Conservation (phyloP, 495 filamentous ascomycete genomes). For the Cercophora samala region DNA sequence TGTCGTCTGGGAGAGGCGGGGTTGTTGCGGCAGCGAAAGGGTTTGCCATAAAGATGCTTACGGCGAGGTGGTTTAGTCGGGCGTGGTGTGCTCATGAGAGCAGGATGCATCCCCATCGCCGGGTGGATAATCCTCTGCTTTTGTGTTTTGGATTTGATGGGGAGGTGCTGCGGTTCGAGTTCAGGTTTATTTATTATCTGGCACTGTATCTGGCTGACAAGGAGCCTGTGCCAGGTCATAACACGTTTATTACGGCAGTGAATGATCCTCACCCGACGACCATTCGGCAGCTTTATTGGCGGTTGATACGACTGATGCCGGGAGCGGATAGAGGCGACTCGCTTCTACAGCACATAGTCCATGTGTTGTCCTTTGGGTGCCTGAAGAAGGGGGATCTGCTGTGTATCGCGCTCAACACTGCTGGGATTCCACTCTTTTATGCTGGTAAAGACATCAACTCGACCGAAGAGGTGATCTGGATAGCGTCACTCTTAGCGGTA, state of each 20-base stretch:
- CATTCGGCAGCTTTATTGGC: conserved; percentile 16
- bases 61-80: conserved; percentile 24
- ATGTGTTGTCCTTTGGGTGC: conserved; percentile 21
- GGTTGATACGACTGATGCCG: conserved; percentile 20
- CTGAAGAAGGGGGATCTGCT: conserved; percentile 24
- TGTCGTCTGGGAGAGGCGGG: not conserved
- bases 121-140: conserved; percentile 26
- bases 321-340: not conserved
- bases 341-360: conserved; percentile 25
- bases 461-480: conserved; percentile 24
- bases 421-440: conserved; percentile 22
- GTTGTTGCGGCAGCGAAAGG: not conserved
- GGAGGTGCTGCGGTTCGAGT: conserved; percentile 24
- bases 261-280: conserved; percentile 15
- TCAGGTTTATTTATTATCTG: conserved; percentile 25
- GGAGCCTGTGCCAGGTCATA: not conserved
- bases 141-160: conserved; percentile 23
- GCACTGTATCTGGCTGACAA: conserved; percentile 1
- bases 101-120: conserved; percentile 17
- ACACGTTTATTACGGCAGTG: not conserved
- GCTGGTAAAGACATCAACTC: conserved; percentile 9
- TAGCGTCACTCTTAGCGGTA: conserved; percentile 20
- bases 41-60: conserved; percentile 24
- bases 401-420: conserved; percentile 29
- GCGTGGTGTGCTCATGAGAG: conserved; percentile 32